These are phyloP conservation scores for Gamsiella multidivaricata DNA, from an alignment of 192 early-diverging fungal genomes.

Conservation along the genomic window DNA sequence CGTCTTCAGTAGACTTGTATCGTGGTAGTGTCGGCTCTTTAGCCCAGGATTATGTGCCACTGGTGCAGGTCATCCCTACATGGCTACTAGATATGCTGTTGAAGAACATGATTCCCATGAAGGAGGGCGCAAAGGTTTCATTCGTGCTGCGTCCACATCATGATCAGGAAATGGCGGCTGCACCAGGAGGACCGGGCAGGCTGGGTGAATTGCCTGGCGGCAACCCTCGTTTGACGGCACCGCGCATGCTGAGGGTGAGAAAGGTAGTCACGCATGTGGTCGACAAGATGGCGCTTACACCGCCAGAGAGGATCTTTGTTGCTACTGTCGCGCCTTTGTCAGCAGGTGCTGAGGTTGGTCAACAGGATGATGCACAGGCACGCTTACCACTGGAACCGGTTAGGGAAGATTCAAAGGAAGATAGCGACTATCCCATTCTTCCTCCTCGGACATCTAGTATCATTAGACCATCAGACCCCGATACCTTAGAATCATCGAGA, in stretches of 20 bases:
- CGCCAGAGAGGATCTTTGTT: constrained; percentile 10
- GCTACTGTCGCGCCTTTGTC: background rate
- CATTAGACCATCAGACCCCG: background rate
- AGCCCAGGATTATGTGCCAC: constrained; percentile 55
- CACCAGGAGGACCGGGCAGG: constrained; percentile 3
- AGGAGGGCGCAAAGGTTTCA: constrained; percentile 84
- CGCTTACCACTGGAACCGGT: constrained; percentile 1
- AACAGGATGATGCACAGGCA: background rate
- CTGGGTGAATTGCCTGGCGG: constrained; percentile 53
- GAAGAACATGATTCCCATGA: constrained; percentile 71
- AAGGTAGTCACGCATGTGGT: constrained; percentile 88
- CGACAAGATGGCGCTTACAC: constrained; percentile 78
- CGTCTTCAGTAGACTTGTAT: constrained; percentile 77
- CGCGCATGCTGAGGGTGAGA: constrained; percentile 86
- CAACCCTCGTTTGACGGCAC: constrained; percentile 82
- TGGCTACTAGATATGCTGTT: constrained; percentile 92
- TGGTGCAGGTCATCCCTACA: constrained; percentile 80
- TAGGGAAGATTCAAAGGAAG: background rate
- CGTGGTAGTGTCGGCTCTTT: constrained; percentile 70
- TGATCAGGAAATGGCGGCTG: constrained; percentile 56
- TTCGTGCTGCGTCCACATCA: constrained; percentile 82
- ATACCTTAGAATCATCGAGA: too few relatives aligned
- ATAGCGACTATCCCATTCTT: background rate
- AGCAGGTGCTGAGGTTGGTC: background rate
- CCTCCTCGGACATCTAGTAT: background rate